These are phyloP conservation scores for Suillus bovinus DNA, from an alignment of 768 basidiomycete genomes.

Conservation along the genomic window DNA sequence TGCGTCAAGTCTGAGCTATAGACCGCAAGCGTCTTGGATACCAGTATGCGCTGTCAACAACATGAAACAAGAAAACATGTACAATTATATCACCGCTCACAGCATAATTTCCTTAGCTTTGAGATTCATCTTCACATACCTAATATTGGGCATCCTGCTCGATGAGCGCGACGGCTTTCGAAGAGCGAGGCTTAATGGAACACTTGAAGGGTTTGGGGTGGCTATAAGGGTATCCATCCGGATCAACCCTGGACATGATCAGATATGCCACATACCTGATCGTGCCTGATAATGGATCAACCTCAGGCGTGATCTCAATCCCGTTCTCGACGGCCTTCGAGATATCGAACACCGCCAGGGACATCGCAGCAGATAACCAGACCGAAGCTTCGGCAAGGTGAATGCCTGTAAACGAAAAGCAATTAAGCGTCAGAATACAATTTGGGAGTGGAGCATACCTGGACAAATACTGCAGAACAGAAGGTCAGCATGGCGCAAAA, in stretches of 20 bases:
- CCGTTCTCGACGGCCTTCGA: conserved; percentile 46
- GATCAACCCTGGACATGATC: background rate
- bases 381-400: conserved; percentile 53
- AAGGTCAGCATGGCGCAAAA: conserved; percentile 10
- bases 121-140: background rate
- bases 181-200: conserved; percentile 50
- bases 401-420: conserved; percentile 37
- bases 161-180: conserved; percentile 49
- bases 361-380: conserved; percentile 43
- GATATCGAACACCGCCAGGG: conserved; percentile 51
- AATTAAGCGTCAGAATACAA: conserved; percentile 18
- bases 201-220: conserved; percentile 41
- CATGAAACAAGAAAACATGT: background rate
- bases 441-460: conserved; percentile 17
- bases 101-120: background rate
- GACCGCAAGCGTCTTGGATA: no score
- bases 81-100: background rate
- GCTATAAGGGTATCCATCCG: conserved; percentile 7
- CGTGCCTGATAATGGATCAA: conserved; percentile 59
- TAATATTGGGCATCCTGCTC: conserved; percentile 35
- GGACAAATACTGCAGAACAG: conserved; percentile 26
- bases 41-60: background rate
- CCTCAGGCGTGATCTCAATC: conserved; percentile 49
- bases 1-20: no score
- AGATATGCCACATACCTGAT: conserved; percentile 48